A percentile compares a stretch with the other conserved stretches of the same genome.
Conservation (phyloP, 2,329 filamentous ascomycete species). For the Cadophora sp. region DNA sequence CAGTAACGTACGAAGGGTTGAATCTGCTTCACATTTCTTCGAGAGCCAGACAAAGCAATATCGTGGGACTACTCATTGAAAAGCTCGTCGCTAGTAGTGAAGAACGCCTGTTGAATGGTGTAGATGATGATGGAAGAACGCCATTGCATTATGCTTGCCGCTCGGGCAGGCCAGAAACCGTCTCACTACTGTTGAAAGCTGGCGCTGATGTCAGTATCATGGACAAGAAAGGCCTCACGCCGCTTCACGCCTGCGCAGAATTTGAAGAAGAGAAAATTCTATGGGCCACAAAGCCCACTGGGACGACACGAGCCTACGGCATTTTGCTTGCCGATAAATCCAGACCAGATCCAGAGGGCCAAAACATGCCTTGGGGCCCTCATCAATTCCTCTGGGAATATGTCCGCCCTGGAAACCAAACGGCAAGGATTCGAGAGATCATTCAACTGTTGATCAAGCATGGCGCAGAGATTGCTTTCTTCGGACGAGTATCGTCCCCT, state of each 20-base stretch:
- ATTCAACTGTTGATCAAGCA: slow-evolving; percentile 22
- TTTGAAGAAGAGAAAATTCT: slow-evolving; percentile 20
- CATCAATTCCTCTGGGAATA: neutral
- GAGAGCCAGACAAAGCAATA: slow-evolving; percentile 44
- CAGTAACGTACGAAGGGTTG: slow-evolving; percentile 44
- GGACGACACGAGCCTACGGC: neutral
- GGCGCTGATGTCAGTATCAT: slow-evolving; percentile 26
- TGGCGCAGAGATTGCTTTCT: slow-evolving; percentile 17
- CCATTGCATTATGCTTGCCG: slow-evolving; percentile 33
- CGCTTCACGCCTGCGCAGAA: slow-evolving; percentile 30
- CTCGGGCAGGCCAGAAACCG: slow-evolving; percentile 31
- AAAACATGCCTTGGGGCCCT: neutral
- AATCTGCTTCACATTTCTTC: slow-evolving; percentile 51
- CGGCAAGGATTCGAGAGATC: slow-evolving; percentile 23
- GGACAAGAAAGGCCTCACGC: slow-evolving; percentile 29
- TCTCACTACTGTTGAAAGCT: slow-evolving; percentile 24
- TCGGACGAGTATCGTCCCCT: neutral
- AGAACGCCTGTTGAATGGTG: slow-evolving; percentile 10
- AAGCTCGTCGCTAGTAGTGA: slow-evolving; percentile 1
- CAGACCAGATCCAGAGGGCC: neutral
- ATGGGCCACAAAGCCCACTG: slow-evolving; percentile 16
- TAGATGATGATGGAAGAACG: slow-evolving; percentile 25
- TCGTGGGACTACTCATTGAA: slow-evolving; percentile 35
- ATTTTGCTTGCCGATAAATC: neutral
- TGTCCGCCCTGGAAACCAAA: slow-evolving; percentile 10